Conservation (phyloP, 805 yeast genomes). For the Hanseniaspora lindneri region DNA sequence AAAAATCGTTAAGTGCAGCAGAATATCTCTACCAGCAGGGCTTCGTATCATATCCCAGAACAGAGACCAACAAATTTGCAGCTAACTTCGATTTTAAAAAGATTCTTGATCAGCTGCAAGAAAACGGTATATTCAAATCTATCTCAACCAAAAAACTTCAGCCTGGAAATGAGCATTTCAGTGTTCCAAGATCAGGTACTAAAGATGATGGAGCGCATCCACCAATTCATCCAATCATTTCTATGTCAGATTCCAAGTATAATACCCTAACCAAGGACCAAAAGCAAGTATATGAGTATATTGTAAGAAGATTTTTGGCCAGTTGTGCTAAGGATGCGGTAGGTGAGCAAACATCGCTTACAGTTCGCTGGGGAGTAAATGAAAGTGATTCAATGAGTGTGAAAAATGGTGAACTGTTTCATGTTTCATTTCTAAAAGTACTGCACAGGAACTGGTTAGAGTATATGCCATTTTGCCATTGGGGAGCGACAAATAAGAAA, state of each 20-base stretch:
- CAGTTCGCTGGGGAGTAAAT: slow-evolving; percentile 52
- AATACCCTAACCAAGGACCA: slow-evolving; percentile 33
- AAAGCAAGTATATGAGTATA: slow-evolving; percentile 70
- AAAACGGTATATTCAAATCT: slow-evolving; percentile 42
- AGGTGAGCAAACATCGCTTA: slow-evolving; percentile 55
- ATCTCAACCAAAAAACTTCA: not conserved
- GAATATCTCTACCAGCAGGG: slow-evolving; percentile 80
- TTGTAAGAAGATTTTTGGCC: slow-evolving; percentile 77
- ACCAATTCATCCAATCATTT: slow-evolving; percentile 75
- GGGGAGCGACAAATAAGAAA: slow-evolving; percentile 41
- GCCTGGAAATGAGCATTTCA: slow-evolving; percentile 35
- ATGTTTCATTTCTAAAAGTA: slow-evolving; percentile 64
- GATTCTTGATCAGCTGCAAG: slow-evolving; percentile 49
- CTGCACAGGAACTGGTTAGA: slow-evolving; percentile 66
- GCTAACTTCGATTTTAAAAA: slow-evolving; percentile 54
- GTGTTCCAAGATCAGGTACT: slow-evolving; percentile 65
- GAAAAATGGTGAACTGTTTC: slow-evolving; percentile 44
- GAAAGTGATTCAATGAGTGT: not conserved
- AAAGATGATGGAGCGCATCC: slow-evolving; percentile 96
- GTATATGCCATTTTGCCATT: slow-evolving; percentile 45
- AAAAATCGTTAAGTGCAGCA: slow-evolving; percentile 62
- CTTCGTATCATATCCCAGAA: slow-evolving; percentile 86
- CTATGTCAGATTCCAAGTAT: slow-evolving; percentile 22
- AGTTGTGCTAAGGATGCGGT: slow-evolving; percentile 85
- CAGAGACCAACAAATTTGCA: slow-evolving; percentile 89